These are phyloP conservation scores for Trichoderma arundinaceum DNA, from an alignment of 2,329 filamentous ascomycete genomes.

Conservation along the genomic window DNA sequence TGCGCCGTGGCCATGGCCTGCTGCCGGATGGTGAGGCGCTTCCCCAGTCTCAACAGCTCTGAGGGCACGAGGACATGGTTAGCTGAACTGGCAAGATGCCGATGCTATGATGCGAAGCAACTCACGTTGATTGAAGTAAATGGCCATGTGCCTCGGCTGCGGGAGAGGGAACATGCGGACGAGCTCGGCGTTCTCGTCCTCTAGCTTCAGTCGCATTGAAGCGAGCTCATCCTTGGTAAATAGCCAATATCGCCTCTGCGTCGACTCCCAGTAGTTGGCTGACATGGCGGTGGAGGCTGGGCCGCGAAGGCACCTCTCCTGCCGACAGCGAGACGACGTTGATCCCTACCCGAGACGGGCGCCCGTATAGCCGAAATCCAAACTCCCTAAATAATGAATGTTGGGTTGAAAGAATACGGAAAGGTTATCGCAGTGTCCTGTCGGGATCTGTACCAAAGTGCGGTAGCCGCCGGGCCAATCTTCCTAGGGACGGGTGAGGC, in stretches of 20 bases:
- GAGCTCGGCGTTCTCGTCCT: slow-evolving; percentile 74
- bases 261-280: slow-evolving; percentile 96
- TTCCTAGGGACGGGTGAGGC: slow-evolving; percentile 16
- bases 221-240: slow-evolving; percentile 83
- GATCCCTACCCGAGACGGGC: background rate
- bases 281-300: slow-evolving; percentile 66
- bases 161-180: slow-evolving; percentile 83
- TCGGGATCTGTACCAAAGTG: background rate
- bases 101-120: background rate
- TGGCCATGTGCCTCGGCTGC: slow-evolving; percentile 79
- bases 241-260: slow-evolving; percentile 87
- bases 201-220: slow-evolving; percentile 75
- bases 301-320: slow-evolving; percentile 25
- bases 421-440: background rate
- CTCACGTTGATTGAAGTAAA: slow-evolving; percentile 90
- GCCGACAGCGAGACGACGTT: background rate
- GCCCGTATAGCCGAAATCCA: background rate
- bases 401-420: background rate
- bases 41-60: slow-evolving; percentile 84
- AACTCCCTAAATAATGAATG: background rate
- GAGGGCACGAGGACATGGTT: slow-evolving; percentile 3
- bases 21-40: slow-evolving; percentile 83
- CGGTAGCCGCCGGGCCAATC: slow-evolving; percentile 3
- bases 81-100: background rate
- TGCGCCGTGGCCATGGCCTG: slow-evolving; percentile 94